These are phyloP conservation scores for Paraconiothyrium brasiliense DNA, from an alignment of 2,329 filamentous ascomycete species.

Conservation along the genomic window DNA sequence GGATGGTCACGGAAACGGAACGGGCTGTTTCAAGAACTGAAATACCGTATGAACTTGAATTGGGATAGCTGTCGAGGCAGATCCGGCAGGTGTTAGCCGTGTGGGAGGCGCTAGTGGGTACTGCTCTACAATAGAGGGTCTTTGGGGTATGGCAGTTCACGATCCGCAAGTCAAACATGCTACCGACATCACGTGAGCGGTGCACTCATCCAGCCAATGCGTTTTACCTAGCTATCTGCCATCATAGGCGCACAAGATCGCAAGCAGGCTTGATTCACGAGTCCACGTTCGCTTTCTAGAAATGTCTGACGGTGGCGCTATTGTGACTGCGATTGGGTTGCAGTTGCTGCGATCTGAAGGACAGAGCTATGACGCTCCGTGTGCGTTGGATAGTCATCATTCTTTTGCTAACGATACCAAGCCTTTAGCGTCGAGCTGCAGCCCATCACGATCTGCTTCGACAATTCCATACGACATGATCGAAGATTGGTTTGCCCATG, in stretches of 20 bases:
- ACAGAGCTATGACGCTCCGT: conserved; percentile 7
- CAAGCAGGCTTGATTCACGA: background rate
- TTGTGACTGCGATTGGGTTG: background rate
- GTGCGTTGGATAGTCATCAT: conserved; percentile 7
- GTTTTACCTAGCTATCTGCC: too few relatives aligned
- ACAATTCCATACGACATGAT: conserved; percentile 7
- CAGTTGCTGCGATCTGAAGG: background rate
- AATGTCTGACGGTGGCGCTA: background rate
- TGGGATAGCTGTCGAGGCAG: background rate
- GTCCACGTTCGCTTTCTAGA: background rate
- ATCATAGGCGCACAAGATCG: too few relatives aligned
- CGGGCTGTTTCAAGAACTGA: background rate
- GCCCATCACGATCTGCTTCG: background rate
- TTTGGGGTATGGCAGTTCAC: background rate
- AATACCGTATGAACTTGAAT: background rate
- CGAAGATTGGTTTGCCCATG: conserved; percentile 5
- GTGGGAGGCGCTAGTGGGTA: background rate
- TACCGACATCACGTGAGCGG: too few relatives aligned
- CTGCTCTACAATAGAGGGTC: background rate
- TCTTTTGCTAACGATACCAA: background rate
- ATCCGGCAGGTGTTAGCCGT: background rate
- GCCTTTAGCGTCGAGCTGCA: background rate
- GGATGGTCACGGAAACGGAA: background rate
- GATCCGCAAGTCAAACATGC: background rate
- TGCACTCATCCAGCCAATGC: too few relatives aligned